Conservation (phyloP, 2,329 filamentous ascomycete species). For the Talaromyces pinophilus region DNA sequence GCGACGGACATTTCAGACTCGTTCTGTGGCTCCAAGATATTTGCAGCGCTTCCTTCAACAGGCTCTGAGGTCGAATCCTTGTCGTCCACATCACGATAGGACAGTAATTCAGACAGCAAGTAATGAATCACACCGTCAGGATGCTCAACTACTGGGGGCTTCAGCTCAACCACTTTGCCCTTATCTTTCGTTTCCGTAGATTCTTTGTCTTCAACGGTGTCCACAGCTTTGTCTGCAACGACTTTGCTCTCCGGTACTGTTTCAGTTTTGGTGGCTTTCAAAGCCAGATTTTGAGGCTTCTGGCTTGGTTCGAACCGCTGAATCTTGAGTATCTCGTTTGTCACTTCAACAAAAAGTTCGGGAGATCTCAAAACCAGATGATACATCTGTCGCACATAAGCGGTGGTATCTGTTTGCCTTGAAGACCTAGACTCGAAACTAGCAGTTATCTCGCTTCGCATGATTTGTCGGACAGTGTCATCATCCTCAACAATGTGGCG, state of each 20-base stretch:
- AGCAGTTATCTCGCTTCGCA: slow-evolving; percentile 83
- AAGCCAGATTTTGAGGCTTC: slow-evolving; percentile 54
- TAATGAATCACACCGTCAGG: slow-evolving; percentile 96
- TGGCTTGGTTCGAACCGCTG: slow-evolving; percentile 61
- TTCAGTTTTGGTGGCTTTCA: slow-evolving; percentile 53
- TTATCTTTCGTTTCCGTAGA: slow-evolving; percentile 36
- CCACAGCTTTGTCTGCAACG: slow-evolving; percentile 36
- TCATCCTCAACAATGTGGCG: slow-evolving; percentile 95
- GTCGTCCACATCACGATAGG: slow-evolving; percentile 90
- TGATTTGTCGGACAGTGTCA: slow-evolving; percentile 83
- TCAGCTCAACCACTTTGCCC: slow-evolving; percentile 67
- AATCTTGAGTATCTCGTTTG: slow-evolving; percentile 80
- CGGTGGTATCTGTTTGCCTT: slow-evolving; percentile 67
- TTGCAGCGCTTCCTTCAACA: slow-evolving; percentile 32
- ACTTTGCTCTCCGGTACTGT: slow-evolving; percentile 29
- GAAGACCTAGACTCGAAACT: slow-evolving; percentile 64
- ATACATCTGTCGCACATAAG: slow-evolving; percentile 74
- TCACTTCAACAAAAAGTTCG: slow-evolving; percentile 81
- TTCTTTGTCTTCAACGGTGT: slow-evolving; percentile 28
- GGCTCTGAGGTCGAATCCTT: slow-evolving; percentile 59
- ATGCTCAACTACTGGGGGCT: slow-evolving; percentile 83
- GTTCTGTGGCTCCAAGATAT: slow-evolving; percentile 37
- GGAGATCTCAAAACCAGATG: slow-evolving; percentile 79
- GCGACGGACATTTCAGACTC: slow-evolving; percentile 56
- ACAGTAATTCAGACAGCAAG: slow-evolving; percentile 84